Evolutionary conservation across 2,329 filamentous ascomycete genomes (phyloP).

Genomic region (Ophiocordyceps camponoti-floridani): DNA sequence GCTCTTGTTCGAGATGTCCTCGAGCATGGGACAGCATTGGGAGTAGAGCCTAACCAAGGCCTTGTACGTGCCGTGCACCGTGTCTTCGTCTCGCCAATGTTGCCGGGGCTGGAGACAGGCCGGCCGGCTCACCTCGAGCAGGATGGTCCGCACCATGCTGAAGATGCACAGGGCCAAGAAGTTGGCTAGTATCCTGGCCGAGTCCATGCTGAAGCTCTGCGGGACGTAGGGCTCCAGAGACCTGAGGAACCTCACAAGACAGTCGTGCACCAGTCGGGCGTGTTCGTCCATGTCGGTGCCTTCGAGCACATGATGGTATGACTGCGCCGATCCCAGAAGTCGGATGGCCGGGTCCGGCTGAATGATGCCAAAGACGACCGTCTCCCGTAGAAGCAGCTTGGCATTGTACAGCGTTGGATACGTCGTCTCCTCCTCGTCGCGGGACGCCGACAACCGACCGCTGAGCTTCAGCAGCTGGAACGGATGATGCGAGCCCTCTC

Average conservation of each 20-base stretch:
- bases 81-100: background rate
- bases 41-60: conserved; percentile 30
- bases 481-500: conserved; percentile 29
- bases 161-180: conserved; percentile 42
- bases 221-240: conserved; percentile 29
- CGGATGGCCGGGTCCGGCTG: conserved; percentile 27
- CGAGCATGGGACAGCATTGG: conserved; percentile 21
- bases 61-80: conserved; percentile 12
- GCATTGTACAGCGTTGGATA: conserved; percentile 34
- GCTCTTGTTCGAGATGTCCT: conserved; percentile 23
- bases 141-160: conserved; percentile 32
- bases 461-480: conserved; percentile 33
- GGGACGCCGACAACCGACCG: conserved; percentile 26
- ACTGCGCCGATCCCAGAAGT: conserved; percentile 8
- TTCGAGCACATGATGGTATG: conserved; percentile 12
- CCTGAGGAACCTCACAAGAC: conserved; percentile 31
- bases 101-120: background rate
- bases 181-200: conserved; percentile 28
- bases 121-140: conserved; percentile 21
- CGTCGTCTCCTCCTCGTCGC: conserved; percentile 27
- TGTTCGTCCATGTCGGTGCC: conserved; percentile 29
- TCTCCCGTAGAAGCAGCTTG: conserved; percentile 36
- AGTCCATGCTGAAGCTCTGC: conserved; percentile 12
- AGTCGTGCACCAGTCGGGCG: conserved; percentile 28
- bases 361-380: conserved; percentile 33